These are phyloP conservation scores for Candida suzukii DNA, from an alignment of 805 yeast genomes.

Conservation along the genomic window DNA sequence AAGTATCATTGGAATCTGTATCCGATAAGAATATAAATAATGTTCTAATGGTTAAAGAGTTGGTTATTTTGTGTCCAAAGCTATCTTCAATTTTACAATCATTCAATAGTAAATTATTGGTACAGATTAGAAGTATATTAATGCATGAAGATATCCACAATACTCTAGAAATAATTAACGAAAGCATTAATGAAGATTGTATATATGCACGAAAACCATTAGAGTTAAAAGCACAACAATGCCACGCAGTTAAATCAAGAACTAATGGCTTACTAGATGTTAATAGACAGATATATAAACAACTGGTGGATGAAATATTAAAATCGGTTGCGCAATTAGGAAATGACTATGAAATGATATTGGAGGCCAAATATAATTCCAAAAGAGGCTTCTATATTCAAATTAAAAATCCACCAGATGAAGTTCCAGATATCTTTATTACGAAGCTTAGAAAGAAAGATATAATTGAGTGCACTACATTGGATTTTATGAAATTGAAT, in stretches of 20 bases:
- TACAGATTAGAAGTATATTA: constrained; percentile 23
- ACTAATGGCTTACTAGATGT: constrained; percentile 38
- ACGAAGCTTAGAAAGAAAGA: constrained; percentile 21
- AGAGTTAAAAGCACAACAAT: constrained; percentile 36
- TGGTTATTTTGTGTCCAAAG: constrained; percentile 18
- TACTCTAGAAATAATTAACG: constrained; percentile 21
- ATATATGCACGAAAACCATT: constrained; percentile 31
- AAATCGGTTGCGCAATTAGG: constrained; percentile 18
- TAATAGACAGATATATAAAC: constrained; percentile 34
- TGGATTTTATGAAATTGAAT: constrained; percentile 33
- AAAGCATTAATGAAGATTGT: constrained; percentile 34
- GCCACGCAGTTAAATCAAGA: constrained; percentile 38
- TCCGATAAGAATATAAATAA: constrained; percentile 32
- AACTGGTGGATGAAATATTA: constrained; percentile 29
- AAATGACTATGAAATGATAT: constrained; percentile 13
- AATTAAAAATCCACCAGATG: constrained; percentile 11
- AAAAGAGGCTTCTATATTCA: constrained; percentile 32
- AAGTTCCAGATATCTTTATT: constrained; percentile 26
- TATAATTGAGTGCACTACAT: constrained; percentile 31
- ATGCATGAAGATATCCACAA: constrained; percentile 14
- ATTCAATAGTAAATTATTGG: constrained; percentile 6
- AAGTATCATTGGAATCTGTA: constrained; percentile 12
- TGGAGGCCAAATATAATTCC: constrained; percentile 29
- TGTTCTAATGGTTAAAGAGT: constrained; percentile 31
- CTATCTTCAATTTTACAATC: constrained; percentile 12